Evolutionary conservation across 1,139 yeast genomes (phyloP).

Genomic region (Geotrichum aggregatum): DNA sequence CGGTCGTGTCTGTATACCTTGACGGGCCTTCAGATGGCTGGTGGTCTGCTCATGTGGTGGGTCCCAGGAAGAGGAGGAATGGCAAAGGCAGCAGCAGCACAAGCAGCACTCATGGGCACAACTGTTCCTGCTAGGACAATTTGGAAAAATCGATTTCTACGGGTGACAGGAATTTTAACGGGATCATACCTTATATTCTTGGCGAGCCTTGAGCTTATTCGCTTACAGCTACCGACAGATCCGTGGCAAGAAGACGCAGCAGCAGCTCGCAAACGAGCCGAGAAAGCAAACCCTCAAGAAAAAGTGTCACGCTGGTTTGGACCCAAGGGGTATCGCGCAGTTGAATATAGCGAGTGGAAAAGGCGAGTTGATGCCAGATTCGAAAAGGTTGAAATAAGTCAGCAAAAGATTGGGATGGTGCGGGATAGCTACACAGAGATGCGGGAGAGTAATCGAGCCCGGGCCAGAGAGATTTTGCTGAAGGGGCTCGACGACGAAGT

Average conservation of each 20-base stretch:
- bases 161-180: conserved; percentile 28
- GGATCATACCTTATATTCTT: conserved; percentile 33
- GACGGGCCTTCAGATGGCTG: conserved; percentile 31
- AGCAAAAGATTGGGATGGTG: conserved; percentile 3
- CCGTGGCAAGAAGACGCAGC: conserved; percentile 40
- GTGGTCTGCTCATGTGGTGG: conserved; percentile 34
- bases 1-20: conserved; percentile 33
- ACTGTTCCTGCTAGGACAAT: conserved; percentile 23
- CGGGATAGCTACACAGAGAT: conserved; percentile 4
- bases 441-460: conserved; percentile 10
- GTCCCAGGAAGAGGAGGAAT: conserved; percentile 29
- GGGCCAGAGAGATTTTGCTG: conserved; percentile 7
- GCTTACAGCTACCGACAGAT: conserved; percentile 34
- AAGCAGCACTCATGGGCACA: conserved; percentile 6
- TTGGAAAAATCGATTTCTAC: conserved; percentile 30
- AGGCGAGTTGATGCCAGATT: conserved; percentile 28
- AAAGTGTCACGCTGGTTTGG: conserved; percentile 36
- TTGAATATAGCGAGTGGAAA: conserved; percentile 35
- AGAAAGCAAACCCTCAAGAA: conserved; percentile 24
- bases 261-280: conserved; percentile 29
- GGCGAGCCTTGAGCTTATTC: conserved; percentile 33
- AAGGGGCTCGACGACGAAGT: background rate
- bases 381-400: conserved; percentile 9
- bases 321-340: conserved; percentile 34
- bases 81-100: conserved; percentile 6